Conservation (phyloP, 139 green algal genomes). For the Coelastrella sp. region DNA sequence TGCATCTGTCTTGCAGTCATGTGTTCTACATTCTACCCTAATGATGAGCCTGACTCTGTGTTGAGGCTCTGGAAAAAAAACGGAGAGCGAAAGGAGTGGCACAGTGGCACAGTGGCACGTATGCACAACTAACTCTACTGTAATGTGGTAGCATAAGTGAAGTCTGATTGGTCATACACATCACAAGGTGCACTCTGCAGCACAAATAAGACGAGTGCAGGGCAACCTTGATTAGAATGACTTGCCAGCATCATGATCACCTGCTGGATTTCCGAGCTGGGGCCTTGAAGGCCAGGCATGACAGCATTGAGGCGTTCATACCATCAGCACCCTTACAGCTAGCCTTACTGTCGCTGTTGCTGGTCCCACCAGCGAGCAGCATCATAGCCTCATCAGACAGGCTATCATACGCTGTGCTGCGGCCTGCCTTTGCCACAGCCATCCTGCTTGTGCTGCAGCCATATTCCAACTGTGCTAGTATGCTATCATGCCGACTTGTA, state of each 20-base stretch:
- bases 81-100: too few species aligned
- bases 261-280: neutral
- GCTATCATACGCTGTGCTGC: neutral
- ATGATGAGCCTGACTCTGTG: too few species aligned
- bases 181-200: too few species aligned
- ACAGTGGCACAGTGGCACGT: too few species aligned
- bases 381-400: neutral
- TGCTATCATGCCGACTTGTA: neutral
- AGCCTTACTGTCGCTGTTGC: neutral
- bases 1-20: too few species aligned
- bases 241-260: neutral
- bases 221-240: too few species aligned
- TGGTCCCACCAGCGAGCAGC: neutral
- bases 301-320: constrained; percentile 2
- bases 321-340: neutral
- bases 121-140: too few species aligned
- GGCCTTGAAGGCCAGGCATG: constrained; percentile 34
- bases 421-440: neutral
- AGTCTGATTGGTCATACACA: too few species aligned
- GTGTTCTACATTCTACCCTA: too few species aligned
- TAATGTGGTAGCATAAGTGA: too few species aligned
- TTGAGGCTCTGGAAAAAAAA: too few species aligned
- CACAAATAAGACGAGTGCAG: too few species aligned
- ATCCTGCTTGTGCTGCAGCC: constrained; percentile 6
- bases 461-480: neutral